A percentile compares a stretch with the other conserved stretches of the same genome.
phyloP scores from a whole-genome alignment of 1,284 basidiomycete species.

The Microbotryum violaceum region DNA sequence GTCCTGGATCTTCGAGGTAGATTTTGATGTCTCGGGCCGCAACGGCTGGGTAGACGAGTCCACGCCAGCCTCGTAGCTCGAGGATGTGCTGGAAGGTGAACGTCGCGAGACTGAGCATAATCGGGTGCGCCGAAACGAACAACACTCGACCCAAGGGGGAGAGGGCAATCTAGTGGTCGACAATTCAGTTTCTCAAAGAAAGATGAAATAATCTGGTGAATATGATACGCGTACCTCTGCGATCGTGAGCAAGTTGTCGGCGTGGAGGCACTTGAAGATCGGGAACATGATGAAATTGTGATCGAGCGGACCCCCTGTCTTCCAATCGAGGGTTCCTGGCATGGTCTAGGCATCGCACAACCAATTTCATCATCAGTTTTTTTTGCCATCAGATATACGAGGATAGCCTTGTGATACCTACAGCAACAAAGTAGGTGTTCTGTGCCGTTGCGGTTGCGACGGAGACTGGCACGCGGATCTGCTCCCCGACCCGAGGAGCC shows the following conservation, averaged over 20 bases:
- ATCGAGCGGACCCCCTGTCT: conserved; percentile 41
- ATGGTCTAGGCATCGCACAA: conserved; percentile 31
- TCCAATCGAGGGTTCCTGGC: conserved; percentile 46
- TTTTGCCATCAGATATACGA: not conserved
- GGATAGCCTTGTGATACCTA: conserved; percentile 9
- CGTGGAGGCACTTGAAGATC: conserved; percentile 83
- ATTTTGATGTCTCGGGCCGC: conserved; percentile 85
- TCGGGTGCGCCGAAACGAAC: conserved; percentile 81
- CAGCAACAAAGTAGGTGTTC: conserved; percentile 13
- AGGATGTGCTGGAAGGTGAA: conserved; percentile 84
- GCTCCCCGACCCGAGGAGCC: conserved; percentile 37
- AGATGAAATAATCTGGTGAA: not conserved
- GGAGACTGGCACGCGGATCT: conserved; percentile 26
- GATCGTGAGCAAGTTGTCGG: conserved; percentile 87
- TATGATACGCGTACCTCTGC: conserved; percentile 60
- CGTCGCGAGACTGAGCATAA: conserved; percentile 76
- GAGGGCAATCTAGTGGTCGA: conserved; percentile 62
- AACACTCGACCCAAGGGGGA: conserved; percentile 85
- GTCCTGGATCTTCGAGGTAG: conserved; percentile 60
- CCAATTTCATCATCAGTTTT: not conserved
- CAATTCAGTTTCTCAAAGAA: not conserved
- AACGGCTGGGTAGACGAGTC: conserved; percentile 72
- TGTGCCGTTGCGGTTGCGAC: not conserved
- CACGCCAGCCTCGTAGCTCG: conserved; percentile 88
- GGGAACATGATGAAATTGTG: conserved; percentile 85